phyloP scores from a whole-genome alignment of 2,329 filamentous ascomycete species.

The Fusarium continuum region DNA sequence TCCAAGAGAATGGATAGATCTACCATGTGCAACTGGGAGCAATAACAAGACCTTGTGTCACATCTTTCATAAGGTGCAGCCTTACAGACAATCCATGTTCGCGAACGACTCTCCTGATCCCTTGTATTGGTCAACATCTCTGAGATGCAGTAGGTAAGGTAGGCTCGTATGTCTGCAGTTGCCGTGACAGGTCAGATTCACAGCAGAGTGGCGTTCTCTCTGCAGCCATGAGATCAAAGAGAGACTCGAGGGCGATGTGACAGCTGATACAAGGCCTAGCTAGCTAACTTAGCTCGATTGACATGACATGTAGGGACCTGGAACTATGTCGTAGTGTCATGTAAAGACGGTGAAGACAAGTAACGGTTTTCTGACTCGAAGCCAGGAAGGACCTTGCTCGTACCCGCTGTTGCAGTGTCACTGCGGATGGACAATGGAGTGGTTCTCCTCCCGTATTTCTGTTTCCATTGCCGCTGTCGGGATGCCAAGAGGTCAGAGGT shows the following conservation, averaged over 20 bases:
- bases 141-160: background rate
- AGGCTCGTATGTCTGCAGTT: background rate
- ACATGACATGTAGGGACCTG: background rate
- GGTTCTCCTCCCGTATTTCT: conserved; percentile 18
- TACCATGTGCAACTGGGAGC: conserved; percentile 40
- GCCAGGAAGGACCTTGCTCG: conserved; percentile 21
- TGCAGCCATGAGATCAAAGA: background rate
- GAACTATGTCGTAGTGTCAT: conserved; percentile 5
- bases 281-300: background rate
- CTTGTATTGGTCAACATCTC: background rate
- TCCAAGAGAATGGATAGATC: conserved; percentile 42
- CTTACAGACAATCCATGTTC: conserved; percentile 38
- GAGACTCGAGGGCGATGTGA: background rate
- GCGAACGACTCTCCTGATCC: conserved; percentile 1
- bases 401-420: conserved; percentile 36
- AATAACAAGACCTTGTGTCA: conserved; percentile 36
- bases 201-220: background rate
- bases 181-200: background rate
- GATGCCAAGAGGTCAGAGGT: conserved; percentile 15
- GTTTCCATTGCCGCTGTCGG: conserved; percentile 31
- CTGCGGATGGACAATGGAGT: conserved; percentile 36
- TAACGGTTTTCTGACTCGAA: conserved; percentile 21
- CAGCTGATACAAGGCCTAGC: conserved; percentile 13
- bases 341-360: conserved; percentile 27
- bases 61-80: conserved; percentile 38